Conservation (phyloP, 2,329 filamentous ascomycete genomes). For the Cladosporium sp. region DNA sequence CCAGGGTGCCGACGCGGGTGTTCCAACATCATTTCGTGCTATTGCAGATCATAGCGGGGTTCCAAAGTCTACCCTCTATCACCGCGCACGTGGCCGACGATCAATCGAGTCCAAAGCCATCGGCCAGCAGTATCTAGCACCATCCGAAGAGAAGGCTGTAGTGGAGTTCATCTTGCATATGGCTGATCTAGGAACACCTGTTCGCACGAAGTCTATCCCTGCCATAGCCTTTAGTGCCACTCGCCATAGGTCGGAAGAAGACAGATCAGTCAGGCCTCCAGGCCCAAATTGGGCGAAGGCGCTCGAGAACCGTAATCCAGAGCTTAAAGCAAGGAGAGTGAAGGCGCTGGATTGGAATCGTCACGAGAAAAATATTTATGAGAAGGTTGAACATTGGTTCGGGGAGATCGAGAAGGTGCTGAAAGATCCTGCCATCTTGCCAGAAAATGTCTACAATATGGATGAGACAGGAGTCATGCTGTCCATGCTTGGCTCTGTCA, state of each 20-base stretch:
- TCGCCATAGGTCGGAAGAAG: conserved; percentile 11
- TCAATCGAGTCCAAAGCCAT: too few species aligned
- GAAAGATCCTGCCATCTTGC: conserved; percentile 3
- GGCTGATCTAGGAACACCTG: conserved; percentile 14
- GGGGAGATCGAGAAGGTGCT: conserved; percentile 23
- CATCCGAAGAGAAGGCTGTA: too few species aligned
- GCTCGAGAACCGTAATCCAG: conserved; percentile 24
- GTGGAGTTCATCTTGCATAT: conserved; percentile 15
- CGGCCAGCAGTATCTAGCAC: too few species aligned
- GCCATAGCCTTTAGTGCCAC: conserved; percentile 14
- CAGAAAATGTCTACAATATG: conserved; percentile 35
- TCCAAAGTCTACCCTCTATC: too few species aligned
- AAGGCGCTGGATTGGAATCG: conserved; percentile 26
- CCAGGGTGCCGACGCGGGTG: too few species aligned
- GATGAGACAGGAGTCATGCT: conserved; percentile 34
- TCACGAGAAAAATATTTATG: conserved; percentile 27
- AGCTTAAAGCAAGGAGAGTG: conserved; percentile 23
- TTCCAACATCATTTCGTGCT: too few species aligned
- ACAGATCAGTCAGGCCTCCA: conserved; percentile 4
- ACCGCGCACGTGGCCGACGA: too few species aligned
- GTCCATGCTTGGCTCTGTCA: conserved; percentile 24
- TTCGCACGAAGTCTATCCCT: conserved; percentile 18
- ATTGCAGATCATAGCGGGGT: too few species aligned
- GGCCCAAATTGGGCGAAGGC: conserved; percentile 18
- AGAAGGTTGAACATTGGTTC: conserved; percentile 32